These are phyloP conservation scores for Hevea brasiliensis DNA, from an alignment of 345 rosid genomes.

Conservation along the genomic window DNA sequence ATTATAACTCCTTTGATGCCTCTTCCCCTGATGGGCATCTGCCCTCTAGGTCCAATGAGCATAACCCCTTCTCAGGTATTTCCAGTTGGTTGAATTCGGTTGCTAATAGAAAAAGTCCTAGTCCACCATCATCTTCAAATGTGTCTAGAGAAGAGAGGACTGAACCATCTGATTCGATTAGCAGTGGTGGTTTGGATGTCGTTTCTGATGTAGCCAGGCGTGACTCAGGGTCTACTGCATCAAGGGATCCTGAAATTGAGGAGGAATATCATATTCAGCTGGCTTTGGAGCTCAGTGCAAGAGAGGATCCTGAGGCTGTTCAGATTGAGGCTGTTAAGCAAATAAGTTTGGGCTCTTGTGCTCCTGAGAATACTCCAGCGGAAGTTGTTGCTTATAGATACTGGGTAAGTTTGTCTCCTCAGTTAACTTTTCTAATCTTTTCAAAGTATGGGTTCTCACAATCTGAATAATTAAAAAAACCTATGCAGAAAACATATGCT, in stretches of 20 bases:
- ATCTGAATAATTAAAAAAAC: slow-evolving; percentile 7
- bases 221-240: slow-evolving; percentile 55
- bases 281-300: slow-evolving; percentile 92
- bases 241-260: slow-evolving; percentile 75
- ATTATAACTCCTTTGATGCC: slow-evolving; percentile 38
- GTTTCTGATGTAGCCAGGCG: slow-evolving; percentile 43
- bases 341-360: slow-evolving; percentile 78
- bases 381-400: slow-evolving; percentile 92
- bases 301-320: slow-evolving; percentile 97
- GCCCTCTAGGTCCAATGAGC: slow-evolving; percentile 47
- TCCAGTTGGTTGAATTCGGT: slow-evolving; percentile 86
- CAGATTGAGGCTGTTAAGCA: slow-evolving; percentile 98
- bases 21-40: slow-evolving; percentile 45
- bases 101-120: slow-evolving; percentile 54
- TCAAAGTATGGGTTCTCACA: not conserved
- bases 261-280: slow-evolving; percentile 91
- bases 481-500: not conserved
- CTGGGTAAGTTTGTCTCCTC: slow-evolving; percentile 63
- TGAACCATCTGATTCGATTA: slow-evolving; percentile 49
- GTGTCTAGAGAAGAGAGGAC: slow-evolving; percentile 40
- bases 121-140: slow-evolving; percentile 63
- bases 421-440: not conserved
- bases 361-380: slow-evolving; percentile 79
- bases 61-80: slow-evolving; percentile 68
- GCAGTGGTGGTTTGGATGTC: slow-evolving; percentile 32